These are phyloP conservation scores for Pythium aphanidermatum DNA, from an alignment of 352 stramenopile species.

Conservation along the genomic window DNA sequence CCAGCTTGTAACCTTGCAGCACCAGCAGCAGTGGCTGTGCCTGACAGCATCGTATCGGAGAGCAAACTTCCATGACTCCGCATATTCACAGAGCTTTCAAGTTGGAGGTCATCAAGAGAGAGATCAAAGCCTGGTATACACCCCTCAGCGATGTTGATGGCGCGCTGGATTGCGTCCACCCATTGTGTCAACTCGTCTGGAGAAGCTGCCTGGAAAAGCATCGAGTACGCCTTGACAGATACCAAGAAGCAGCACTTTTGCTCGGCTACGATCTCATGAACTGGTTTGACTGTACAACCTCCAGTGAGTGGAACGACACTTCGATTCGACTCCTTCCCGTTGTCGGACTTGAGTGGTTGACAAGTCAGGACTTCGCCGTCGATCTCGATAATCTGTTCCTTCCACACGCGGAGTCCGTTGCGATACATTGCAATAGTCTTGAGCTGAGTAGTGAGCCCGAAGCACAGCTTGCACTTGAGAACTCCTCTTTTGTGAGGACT, in stretches of 20 bases:
- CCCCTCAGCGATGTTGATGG: constrained; percentile 65
- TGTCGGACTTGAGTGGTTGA: constrained; percentile 18
- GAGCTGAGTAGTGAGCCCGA: constrained; percentile 47
- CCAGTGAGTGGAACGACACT: constrained; percentile 38
- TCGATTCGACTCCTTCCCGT: constrained; percentile 11
- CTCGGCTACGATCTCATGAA: constrained; percentile 57
- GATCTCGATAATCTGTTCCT: constrained; percentile 59
- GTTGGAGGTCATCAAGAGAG: constrained; percentile 39
- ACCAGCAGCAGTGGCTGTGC: not conserved
- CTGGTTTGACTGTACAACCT: constrained; percentile 46
- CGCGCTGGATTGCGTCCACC: constrained; percentile 55
- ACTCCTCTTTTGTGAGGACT: constrained; percentile 40
- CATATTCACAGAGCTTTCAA: constrained; percentile 52
- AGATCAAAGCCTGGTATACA: constrained; percentile 41
- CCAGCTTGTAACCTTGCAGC: not conserved
- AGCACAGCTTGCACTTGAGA: constrained; percentile 44
- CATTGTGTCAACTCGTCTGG: constrained; percentile 45
- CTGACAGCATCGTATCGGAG: constrained; percentile 12
- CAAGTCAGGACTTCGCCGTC: constrained; percentile 58
- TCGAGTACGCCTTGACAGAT: constrained; percentile 44
- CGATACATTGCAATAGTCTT: constrained; percentile 51
- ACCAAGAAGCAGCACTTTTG: constrained; percentile 68
- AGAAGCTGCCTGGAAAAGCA: constrained; percentile 56
- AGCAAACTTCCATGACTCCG: constrained; percentile 21
- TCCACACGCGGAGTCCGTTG: constrained; percentile 36